Evolutionary conservation across 2,329 filamentous ascomycete species (phyloP).

Genomic region (Westerdykella aurantiaca): DNA sequence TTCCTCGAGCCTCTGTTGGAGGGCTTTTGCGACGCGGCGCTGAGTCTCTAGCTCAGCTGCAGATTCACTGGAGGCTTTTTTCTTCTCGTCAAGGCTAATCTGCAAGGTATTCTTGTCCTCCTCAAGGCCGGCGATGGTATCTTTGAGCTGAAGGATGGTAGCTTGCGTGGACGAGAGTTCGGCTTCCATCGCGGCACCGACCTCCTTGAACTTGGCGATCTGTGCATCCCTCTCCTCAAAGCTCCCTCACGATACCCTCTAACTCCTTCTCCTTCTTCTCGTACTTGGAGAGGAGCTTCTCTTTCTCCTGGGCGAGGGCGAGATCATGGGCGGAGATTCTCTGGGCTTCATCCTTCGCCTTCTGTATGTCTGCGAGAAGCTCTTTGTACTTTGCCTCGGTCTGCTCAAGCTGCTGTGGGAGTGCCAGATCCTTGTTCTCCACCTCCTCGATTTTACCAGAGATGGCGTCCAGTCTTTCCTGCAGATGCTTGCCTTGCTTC

Average conservation of each 20-base stretch:
- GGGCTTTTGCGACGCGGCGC: no score
- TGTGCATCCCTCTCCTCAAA: not conserved
- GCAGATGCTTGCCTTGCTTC: slow-evolving; percentile 33
- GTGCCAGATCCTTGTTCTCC: slow-evolving; percentile 33
- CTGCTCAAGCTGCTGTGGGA: slow-evolving; percentile 27
- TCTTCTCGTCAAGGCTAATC: no score
- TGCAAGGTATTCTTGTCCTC: no score
- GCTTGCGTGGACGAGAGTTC: not conserved
- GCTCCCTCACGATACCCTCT: not conserved
- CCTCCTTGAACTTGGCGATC: not conserved
- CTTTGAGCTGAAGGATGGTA: no score
- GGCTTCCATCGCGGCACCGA: not conserved
- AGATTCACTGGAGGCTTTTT: no score
- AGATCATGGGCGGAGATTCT: no score
- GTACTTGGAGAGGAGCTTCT: not conserved
- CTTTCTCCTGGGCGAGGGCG: no score
- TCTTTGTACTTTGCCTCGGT: slow-evolving; percentile 4
- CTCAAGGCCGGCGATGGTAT: no score
- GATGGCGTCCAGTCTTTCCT: slow-evolving; percentile 33
- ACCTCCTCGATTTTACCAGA: slow-evolving; percentile 36
- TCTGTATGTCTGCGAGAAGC: not conserved
- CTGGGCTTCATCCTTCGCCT: not conserved
- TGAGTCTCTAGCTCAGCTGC: no score
- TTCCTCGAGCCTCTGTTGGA: no score
- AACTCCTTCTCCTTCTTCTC: not conserved